Evolutionary conservation across 352 stramenopile species (phyloP).

Genomic region (Pythium apleroticum): DNA sequence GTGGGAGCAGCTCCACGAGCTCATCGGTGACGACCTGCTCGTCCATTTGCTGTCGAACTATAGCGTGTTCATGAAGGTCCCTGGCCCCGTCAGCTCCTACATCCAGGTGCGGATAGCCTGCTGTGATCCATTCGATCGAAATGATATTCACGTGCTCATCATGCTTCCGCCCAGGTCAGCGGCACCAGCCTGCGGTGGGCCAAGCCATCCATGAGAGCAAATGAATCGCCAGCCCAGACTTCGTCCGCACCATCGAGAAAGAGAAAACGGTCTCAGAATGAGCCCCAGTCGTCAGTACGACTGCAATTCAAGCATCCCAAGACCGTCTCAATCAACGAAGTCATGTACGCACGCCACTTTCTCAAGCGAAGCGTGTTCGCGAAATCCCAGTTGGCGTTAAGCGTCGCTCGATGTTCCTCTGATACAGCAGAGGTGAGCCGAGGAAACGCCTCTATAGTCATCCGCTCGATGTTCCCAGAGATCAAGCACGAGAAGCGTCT

Average conservation of each 20-base stretch:
- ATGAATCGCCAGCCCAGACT: neutral
- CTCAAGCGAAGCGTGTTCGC: conserved; percentile 38
- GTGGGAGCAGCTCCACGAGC: conserved; percentile 50
- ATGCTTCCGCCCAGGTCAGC: conserved; percentile 31
- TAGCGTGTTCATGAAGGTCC: conserved; percentile 48
- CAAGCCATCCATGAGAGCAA: neutral
- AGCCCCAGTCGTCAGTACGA: neutral
- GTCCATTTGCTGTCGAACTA: conserved; percentile 66
- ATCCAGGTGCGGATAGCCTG: conserved; percentile 43
- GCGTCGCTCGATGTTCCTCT: neutral
- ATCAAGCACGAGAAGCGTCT: conserved; percentile 37
- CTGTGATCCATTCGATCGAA: neutral
- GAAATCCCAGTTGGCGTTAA: conserved; percentile 30
- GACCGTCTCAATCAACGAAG: conserved; percentile 54
- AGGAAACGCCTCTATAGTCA: conserved; percentile 36
- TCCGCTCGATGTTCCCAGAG: conserved; percentile 48
- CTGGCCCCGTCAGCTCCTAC: conserved; percentile 31
- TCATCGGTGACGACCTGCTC: conserved; percentile 71
- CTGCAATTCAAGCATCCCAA: neutral
- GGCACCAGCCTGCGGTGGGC: conserved; percentile 51
- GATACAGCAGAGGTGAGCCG: conserved; percentile 32
- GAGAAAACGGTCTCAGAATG: neutral
- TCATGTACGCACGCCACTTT: conserved; percentile 58
- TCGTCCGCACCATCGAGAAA: neutral
- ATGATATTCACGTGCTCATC: neutral